Evolutionary conservation across 805 yeast genomes (phyloP).

Genomic region (Ogataea nakhonphanomensis): DNA sequence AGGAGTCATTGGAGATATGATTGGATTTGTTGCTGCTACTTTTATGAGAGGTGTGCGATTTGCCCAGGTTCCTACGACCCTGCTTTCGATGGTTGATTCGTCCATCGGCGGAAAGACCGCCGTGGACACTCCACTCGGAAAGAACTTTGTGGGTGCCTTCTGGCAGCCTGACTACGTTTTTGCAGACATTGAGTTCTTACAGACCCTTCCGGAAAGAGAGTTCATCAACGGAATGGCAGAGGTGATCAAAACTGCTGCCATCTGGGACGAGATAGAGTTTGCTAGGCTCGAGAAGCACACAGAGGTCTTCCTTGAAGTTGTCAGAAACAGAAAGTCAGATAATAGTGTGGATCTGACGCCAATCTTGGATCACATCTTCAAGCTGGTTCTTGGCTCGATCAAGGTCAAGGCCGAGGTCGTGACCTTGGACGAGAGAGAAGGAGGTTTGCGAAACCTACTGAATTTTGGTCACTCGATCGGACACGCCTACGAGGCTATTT

Average conservation of each 20-base stretch:
- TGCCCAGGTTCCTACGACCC: constrained; percentile 89
- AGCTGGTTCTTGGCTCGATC: constrained; percentile 81
- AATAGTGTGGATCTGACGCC: constrained; percentile 59
- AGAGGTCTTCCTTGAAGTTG: constrained; percentile 62
- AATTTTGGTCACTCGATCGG: constrained; percentile 98
- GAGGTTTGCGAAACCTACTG: constrained; percentile 84
- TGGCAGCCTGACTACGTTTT: constrained; percentile 93
- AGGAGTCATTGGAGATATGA: constrained; percentile 98
- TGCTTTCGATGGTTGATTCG: constrained; percentile 96
- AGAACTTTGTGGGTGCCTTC: constrained; percentile 93
- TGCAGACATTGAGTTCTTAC: constrained; percentile 83
- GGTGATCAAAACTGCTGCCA: constrained; percentile 96
- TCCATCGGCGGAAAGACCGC: constrained; percentile 99
- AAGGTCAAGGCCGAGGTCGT: constrained; percentile 93
- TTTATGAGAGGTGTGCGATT: constrained; percentile 97
- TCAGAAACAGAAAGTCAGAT: constrained; percentile 42
- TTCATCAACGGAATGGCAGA: constrained; percentile 98
- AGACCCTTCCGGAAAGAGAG: constrained; percentile 87
- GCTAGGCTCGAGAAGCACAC: constrained; percentile 78
- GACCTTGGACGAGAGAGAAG: constrained; percentile 89
- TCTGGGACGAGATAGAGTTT: constrained; percentile 92
- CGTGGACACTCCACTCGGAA: constrained; percentile 93
- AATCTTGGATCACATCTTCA: constrained; percentile 70
- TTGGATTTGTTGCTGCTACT: constrained; percentile 98
- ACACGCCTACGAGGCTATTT: constrained; percentile 96